Evolutionary conservation across 2,329 filamentous ascomycete genomes (phyloP), one percentile per base, ranked within the genome.

Genomic region (Alternaria sp.): DNA sequence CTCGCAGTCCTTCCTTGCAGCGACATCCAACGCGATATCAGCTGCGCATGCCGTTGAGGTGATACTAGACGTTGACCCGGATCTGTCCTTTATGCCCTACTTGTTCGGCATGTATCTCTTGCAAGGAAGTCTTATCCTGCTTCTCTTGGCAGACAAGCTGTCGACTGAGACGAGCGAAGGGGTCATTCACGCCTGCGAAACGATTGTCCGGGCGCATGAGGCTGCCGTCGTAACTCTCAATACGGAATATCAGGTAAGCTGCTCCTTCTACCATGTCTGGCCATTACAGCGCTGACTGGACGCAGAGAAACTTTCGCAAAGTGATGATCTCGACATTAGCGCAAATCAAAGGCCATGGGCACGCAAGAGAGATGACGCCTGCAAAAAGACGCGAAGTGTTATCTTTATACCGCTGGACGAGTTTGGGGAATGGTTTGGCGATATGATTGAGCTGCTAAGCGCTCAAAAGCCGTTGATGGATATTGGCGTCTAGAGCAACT

Each of bases 141-240:
- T 97, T 1, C 82, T 97, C 45, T 93, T 96, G 44, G 93, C 93
- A 52, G 93, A 97, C 77, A 96, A 96, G 79, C 81, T 97, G 61
- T 90, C 93, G 73, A 87, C 86, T 2, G 92, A 96, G 72, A 92
- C 92, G 2, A 93, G 90, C 42, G 87, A 90, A 0, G 92, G 88
- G 68, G 92, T 97, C 10, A 91, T 95, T 62, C 88, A 89, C 71
- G 93, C 93, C 5, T 97, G 93, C 76, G 93, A 97, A 81, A 96
- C 91, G 2, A 96, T 97, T 67, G 91, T 97, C 17, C 86, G 93
- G 46, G 93, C 93, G 4, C 93, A 97, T 71, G 93, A 97, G 77
- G 93, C 92, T n/a, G 96, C 92, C 72, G 91, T 96, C 8, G 93
- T 96, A 56, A 97, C 93, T n/a, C 82, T 97, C 57, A 95, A 92